Conservation (phyloP, 2,329 filamentous ascomycete genomes). For the Endocalyx cinctus region DNA sequence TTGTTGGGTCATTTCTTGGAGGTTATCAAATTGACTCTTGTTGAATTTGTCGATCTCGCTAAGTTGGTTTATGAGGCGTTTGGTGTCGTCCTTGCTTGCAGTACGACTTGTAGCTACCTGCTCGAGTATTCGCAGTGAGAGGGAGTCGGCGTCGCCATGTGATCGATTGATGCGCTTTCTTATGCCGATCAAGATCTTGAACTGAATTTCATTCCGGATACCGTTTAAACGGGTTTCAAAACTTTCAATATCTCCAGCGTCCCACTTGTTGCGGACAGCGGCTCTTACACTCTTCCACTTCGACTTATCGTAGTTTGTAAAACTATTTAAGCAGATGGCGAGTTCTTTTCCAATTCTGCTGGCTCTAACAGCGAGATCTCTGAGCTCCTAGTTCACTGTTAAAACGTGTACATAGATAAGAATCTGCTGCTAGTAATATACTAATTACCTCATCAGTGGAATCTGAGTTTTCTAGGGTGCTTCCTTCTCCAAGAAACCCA, state of each 20-base stretch:
- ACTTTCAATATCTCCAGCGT: constrained; percentile 13
- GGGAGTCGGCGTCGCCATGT: constrained; percentile 6
- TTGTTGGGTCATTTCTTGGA: constrained; percentile 4
- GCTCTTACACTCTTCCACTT: constrained; percentile 14
- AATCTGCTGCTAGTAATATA: background rate
- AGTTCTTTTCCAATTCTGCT: constrained; percentile 15
- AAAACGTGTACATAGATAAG: too few relatives aligned
- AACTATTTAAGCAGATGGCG: constrained; percentile 4
- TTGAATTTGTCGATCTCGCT: constrained; percentile 4
- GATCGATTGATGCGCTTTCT: constrained; percentile 5
- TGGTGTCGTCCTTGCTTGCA: constrained; percentile 8
- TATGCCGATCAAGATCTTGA: constrained; percentile 12
- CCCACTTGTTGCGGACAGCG: constrained; percentile 10
- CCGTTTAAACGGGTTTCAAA: constrained; percentile 11
- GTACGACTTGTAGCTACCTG: constrained; percentile 6
- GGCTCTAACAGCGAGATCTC: constrained; percentile 10
- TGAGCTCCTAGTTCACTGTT: constrained; percentile 15
- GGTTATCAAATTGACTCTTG: constrained; percentile 5
- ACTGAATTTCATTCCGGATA: constrained; percentile 14
- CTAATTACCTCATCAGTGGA: constrained; percentile 10
- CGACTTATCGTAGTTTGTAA: constrained; percentile 9
- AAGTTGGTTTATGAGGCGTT: constrained; percentile 10
- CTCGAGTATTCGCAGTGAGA: constrained; percentile 9
- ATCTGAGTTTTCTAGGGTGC: background rate
- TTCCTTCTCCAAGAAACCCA: background rate